Conservation (phyloP, 352 stramenopile genomes). For the Globisporangium polare region DNA sequence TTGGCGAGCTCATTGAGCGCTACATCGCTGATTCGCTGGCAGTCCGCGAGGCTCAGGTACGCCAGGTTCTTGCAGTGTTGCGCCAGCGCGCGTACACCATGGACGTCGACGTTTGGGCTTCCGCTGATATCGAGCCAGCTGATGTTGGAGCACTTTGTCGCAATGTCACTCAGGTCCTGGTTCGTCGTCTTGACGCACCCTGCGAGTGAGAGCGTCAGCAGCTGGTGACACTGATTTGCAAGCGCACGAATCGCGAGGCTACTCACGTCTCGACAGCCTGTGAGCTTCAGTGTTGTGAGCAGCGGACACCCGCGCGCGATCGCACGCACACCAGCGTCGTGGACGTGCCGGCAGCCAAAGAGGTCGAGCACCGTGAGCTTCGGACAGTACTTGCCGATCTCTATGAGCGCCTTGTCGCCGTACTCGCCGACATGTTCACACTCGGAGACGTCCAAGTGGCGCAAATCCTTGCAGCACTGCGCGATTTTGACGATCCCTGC, state of each 20-base stretch:
- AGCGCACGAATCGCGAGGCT: constrained; percentile 73
- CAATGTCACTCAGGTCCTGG: constrained; percentile 55
- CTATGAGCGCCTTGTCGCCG: constrained; percentile 89
- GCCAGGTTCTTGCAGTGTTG: constrained; percentile 47
- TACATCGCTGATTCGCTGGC: constrained; percentile 68
- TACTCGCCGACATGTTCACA: constrained; percentile 89
- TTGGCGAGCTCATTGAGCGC: constrained; percentile 42
- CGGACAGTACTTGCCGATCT: constrained; percentile 81
- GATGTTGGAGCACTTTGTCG: constrained; percentile 46
- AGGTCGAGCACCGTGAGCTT: constrained; percentile 79
- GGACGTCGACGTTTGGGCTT: constrained; percentile 57
- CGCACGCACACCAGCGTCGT: constrained; percentile 72
- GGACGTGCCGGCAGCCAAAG: constrained; percentile 86
- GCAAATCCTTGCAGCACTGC: constrained; percentile 78
- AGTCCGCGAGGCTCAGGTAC: constrained; percentile 78
- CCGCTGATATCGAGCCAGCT: constrained; percentile 83
- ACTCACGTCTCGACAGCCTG: constrained; percentile 80
- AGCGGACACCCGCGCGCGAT: constrained; percentile 79
- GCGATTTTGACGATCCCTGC: constrained; percentile 85
- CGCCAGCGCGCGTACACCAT: constrained; percentile 58
- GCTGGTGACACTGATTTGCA: constrained; percentile 55
- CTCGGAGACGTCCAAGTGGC: constrained; percentile 80
- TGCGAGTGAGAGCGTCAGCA: constrained; percentile 79
- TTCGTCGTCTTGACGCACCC: constrained; percentile 83
- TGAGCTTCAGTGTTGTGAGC: constrained; percentile 85